Conservation (phyloP, 805 yeast species). For the Yamadazyma sp. region DNA sequence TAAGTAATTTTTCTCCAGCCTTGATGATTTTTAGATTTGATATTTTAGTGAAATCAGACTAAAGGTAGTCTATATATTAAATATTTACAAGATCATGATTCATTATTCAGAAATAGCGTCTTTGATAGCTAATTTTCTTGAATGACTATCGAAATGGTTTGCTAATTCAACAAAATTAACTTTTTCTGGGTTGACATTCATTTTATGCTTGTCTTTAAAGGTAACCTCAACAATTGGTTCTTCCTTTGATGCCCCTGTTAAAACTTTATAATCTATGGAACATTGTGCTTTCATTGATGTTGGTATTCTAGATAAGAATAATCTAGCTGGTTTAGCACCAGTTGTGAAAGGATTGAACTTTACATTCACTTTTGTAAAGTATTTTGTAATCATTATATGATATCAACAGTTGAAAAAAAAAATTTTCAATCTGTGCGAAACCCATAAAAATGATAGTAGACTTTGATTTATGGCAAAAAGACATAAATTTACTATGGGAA, state of each 20-base stretch:
- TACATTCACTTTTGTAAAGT: slow-evolving; percentile 73
- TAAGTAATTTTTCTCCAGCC: too few species aligned
- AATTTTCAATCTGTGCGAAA: slow-evolving; percentile 5
- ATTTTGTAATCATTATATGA: slow-evolving; percentile 77
- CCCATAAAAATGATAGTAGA: background rate
- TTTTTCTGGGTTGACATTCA: slow-evolving; percentile 63
- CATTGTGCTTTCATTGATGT: slow-evolving; percentile 64
- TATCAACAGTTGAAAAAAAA: slow-evolving; percentile 2
- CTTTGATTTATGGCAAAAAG: too few species aligned
- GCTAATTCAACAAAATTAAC: slow-evolving; percentile 59
- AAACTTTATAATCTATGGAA: slow-evolving; percentile 57
- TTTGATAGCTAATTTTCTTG: slow-evolving; percentile 70
- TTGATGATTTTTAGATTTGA: too few species aligned
- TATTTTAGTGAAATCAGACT: background rate
- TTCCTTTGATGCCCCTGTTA: slow-evolving; percentile 43
- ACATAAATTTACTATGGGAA: too few species aligned
- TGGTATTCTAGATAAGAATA: slow-evolving; percentile 77
- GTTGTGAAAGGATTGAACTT: slow-evolving; percentile 74
- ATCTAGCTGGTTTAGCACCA: slow-evolving; percentile 77
- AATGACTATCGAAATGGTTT: slow-evolving; percentile 72
- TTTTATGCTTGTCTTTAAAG: slow-evolving; percentile 71
- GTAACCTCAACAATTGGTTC: slow-evolving; percentile 69
- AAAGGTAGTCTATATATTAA: slow-evolving; percentile 3
- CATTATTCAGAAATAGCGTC: slow-evolving; percentile 52
- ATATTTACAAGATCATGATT: slow-evolving; percentile 10